phyloP scores from a whole-genome alignment of 2,329 filamentous ascomycete species.

The Xylariaceae sp. region DNA sequence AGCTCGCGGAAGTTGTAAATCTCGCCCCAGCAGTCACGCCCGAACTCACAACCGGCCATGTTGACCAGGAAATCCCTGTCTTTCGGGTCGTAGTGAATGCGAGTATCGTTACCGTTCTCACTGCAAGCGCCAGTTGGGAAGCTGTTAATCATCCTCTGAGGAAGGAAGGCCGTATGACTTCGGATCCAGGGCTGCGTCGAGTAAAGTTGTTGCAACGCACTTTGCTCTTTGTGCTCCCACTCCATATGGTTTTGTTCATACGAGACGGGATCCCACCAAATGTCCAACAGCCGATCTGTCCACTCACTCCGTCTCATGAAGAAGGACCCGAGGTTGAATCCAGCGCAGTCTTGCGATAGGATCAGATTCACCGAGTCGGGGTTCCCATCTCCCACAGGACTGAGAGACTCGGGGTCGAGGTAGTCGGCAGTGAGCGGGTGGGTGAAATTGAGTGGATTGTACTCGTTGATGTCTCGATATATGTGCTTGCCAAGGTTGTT shows the following conservation, averaged over 20 bases:
- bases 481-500: conserved; percentile 66
- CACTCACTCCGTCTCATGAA: conserved; percentile 80
- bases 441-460: conserved; percentile 89
- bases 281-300: conserved; percentile 85
- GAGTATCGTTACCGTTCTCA: conserved; percentile 66
- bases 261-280: conserved; percentile 97
- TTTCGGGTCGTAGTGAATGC: conserved; percentile 77
- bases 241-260: conserved; percentile 99
- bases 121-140: conserved; percentile 88
- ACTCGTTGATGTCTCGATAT: conserved; percentile 93
- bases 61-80: conserved; percentile 94
- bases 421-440: conserved; percentile 72
- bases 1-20: conserved; percentile 94
- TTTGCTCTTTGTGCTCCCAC: conserved; percentile 98
- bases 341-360: conserved; percentile 86
- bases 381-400: conserved; percentile 70
- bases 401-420: conserved; percentile 69
- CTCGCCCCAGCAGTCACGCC: conserved; percentile 94
- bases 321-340: conserved; percentile 96
- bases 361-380: conserved; percentile 78
- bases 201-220: conserved; percentile 90
- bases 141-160: conserved; percentile 88
- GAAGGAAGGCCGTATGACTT: conserved; percentile 79
- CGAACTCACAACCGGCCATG: conserved; percentile 98
- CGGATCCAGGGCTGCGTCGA: conserved; percentile 87